Percentiles rank a stretch among this genome's conserved stretches.
Evolutionary conservation across 2,329 filamentous ascomycete species (phyloP).

Genomic region (Zymoseptoria crescenta): DNA sequence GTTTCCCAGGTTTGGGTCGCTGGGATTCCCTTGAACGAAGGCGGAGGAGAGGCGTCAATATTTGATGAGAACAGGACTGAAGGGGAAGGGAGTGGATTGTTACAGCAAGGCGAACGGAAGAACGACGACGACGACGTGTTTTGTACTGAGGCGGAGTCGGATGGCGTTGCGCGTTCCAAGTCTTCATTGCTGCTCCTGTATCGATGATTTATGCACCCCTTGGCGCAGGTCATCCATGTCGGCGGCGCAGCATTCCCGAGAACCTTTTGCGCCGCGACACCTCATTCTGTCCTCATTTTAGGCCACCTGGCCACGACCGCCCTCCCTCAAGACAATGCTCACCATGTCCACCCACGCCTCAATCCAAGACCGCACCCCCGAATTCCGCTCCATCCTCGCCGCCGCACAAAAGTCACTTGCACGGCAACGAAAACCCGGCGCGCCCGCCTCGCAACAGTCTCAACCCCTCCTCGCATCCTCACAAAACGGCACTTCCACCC

Average conservation of each 20-base stretch:
- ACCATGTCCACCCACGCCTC: conserved; percentile 51
- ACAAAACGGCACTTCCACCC: conserved; percentile 40
- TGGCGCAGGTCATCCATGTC: not conserved
- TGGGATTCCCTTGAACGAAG: not conserved
- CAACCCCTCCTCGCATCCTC: conserved; percentile 10
- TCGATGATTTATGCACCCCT: not conserved
- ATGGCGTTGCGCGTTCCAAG: not conserved
- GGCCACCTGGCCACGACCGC: conserved; percentile 12
- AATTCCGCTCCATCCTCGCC: conserved; percentile 85
- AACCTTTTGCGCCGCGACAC: too few relatives aligned
- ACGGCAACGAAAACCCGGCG: conserved; percentile 58
- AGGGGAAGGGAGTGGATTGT: not conserved
- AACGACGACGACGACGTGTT: too few relatives aligned
- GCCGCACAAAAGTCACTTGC: conserved; percentile 65
- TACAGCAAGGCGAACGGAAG: not conserved
- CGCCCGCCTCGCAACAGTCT: conserved; percentile 55
- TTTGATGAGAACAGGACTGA: not conserved
- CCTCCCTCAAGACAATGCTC: conserved; percentile 13
- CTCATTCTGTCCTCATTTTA: not conserved
- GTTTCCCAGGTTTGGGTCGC: not conserved
- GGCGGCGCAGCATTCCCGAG: too few relatives aligned
- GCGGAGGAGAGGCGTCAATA: not conserved
- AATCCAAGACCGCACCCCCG: conserved; percentile 92
- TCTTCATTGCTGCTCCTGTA: not conserved
- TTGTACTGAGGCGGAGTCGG: not conserved